Percentiles rank a stretch among this genome's conserved stretches.
Conservation (phyloP, 345 rosid species). For the Camelina hispida region DNA sequence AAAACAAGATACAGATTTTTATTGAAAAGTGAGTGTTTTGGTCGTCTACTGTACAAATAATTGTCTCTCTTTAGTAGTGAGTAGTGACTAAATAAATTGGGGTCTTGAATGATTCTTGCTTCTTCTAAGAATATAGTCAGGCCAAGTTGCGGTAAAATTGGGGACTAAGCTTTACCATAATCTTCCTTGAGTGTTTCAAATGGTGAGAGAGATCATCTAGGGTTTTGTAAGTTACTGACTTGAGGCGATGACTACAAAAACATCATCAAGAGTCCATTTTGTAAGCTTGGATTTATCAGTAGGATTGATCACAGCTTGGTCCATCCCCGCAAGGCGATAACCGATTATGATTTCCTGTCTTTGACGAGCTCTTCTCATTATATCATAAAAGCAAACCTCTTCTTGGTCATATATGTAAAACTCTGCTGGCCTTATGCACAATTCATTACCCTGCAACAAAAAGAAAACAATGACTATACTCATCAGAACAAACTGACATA, state of each 20-base stretch:
- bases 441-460: constrained; percentile 72
- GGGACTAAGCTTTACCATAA: not conserved
- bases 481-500: constrained; percentile 8
- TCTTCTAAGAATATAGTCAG: not conserved
- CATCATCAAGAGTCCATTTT: constrained; percentile 88
- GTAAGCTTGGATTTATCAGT: constrained; percentile 57
- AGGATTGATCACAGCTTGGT: constrained; percentile 81
- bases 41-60: not conserved
- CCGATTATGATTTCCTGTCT: constrained; percentile 76
- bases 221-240: constrained; percentile 39
- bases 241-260: constrained; percentile 80
- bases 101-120: not conserved
- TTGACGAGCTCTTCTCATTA: constrained; percentile 78
- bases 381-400: constrained; percentile 72
- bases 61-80: not conserved
- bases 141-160: not conserved
- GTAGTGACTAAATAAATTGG: not conserved
- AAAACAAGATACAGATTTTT: not conserved
- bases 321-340: constrained; percentile 69
- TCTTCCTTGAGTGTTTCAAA: not conserved
- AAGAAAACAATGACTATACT: constrained; percentile 13
- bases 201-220: constrained; percentile 14
- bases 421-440: constrained; percentile 91
- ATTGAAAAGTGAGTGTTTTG: constrained; percentile 3
- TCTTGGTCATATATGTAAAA: constrained; percentile 85